Percentiles rank a stretch among this genome's conserved stretches.
These are phyloP conservation scores for Geotrichum candidum DNA, from an alignment of 1,139 yeast genomes.

Conservation along the genomic window DNA sequence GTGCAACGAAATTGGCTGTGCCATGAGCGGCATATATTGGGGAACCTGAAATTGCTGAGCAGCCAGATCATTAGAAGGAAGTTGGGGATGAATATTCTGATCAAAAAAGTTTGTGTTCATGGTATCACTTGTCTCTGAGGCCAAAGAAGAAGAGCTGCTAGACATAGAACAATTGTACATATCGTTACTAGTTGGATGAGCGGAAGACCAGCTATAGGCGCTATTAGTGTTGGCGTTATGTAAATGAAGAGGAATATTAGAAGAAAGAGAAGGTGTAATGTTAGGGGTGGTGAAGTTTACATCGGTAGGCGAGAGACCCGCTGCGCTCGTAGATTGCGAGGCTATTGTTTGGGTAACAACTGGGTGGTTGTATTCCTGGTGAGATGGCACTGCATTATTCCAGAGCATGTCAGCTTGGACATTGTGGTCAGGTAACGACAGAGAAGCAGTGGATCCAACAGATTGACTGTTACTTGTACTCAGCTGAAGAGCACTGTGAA, in stretches of 20 bases:
- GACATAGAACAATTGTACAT: slow-evolving; percentile 10
- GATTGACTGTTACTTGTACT: neutral
- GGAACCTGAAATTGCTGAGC: slow-evolving; percentile 4
- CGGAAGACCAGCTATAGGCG: neutral
- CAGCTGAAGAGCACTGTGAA: neutral
- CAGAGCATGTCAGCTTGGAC: slow-evolving; percentile 1
- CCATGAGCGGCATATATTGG: neutral
- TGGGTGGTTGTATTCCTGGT: neutral
- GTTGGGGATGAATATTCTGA: slow-evolving; percentile 14
- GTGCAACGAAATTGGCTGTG: neutral
- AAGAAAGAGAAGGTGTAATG: slow-evolving; percentile 4
- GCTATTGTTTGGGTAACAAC: slow-evolving; percentile 5
- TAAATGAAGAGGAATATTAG: neutral
- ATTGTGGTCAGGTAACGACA: slow-evolving; percentile 1
- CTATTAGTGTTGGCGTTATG: neutral
- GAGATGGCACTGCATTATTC: slow-evolving; percentile 3
- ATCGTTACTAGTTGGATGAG: neutral
- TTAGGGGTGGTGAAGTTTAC: neutral
- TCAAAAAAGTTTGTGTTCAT: neutral
- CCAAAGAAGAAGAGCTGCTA: slow-evolving; percentile 11
- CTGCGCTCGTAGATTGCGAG: neutral
- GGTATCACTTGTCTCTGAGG: slow-evolving; percentile 16
- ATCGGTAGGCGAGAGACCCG: neutral
- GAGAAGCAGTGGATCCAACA: neutral
- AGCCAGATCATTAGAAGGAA: slow-evolving; percentile 1